These are phyloP conservation scores for Saccharomyces pastorianus DNA, from an alignment of 1,139 yeast genomes.

Conservation along the genomic window DNA sequence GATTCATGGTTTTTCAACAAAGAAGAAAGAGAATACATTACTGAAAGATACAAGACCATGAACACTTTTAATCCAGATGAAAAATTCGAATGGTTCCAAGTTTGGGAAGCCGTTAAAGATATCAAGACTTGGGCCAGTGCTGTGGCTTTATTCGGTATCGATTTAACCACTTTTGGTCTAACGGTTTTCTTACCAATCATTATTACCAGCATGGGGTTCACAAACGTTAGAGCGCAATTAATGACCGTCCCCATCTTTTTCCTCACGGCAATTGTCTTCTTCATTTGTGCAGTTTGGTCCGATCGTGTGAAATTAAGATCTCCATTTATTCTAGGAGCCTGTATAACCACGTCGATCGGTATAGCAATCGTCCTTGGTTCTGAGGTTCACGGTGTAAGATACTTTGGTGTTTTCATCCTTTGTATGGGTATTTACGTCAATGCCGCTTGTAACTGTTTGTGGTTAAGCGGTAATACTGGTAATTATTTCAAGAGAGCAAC, in stretches of 20 bases:
- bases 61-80: slow-evolving; percentile 33
- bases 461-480: slow-evolving; percentile 41
- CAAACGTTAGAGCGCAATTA: slow-evolving; percentile 39
- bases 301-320: slow-evolving; percentile 35
- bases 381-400: slow-evolving; percentile 34
- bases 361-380: slow-evolving; percentile 35
- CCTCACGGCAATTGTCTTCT: slow-evolving; percentile 36
- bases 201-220: slow-evolving; percentile 40
- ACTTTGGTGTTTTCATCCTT: slow-evolving; percentile 42
- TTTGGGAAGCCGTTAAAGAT: slow-evolving; percentile 36
- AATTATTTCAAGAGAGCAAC: slow-evolving; percentile 42
- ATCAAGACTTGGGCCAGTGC: slow-evolving; percentile 37
- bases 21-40: slow-evolving; percentile 42
- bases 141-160: slow-evolving; percentile 41
- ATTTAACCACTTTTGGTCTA: slow-evolving; percentile 41
- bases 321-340: slow-evolving; percentile 33
- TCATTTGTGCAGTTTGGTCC: slow-evolving; percentile 35
- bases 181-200: slow-evolving; percentile 44
- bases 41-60: slow-evolving; percentile 38
- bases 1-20: slow-evolving; percentile 39
- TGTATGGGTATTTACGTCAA: slow-evolving; percentile 37
- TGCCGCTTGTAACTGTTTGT: slow-evolving; percentile 39
- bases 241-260: slow-evolving; percentile 45
- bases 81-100: slow-evolving; percentile 38
- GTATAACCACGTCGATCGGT: slow-evolving; percentile 36